phyloP scores from a whole-genome alignment of 2,329 filamentous ascomycete species.

The Clarireedia sp. region DNA sequence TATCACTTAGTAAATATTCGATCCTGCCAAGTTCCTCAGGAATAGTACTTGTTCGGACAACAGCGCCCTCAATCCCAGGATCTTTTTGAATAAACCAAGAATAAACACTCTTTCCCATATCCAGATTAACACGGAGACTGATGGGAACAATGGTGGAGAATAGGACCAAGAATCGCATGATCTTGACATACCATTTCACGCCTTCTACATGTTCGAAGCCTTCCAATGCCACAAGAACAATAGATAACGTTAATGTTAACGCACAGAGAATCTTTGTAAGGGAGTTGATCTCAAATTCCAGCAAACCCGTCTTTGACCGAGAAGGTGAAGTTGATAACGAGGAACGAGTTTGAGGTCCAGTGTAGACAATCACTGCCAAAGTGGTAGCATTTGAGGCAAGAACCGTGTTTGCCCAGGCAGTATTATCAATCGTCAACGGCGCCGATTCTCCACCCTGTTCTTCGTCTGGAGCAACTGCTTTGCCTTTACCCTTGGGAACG shows the following conservation, averaged over 20 bases:
- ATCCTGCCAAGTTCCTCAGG: slow-evolving; percentile 93
- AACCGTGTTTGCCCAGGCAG: slow-evolving; percentile 96
- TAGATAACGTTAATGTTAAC: slow-evolving; percentile 76
- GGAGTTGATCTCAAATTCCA: slow-evolving; percentile 96
- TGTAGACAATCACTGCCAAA: slow-evolving; percentile 86
- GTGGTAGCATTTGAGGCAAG: slow-evolving; percentile 88
- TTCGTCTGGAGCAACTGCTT: slow-evolving; percentile 19
- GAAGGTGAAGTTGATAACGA: slow-evolving; percentile 88
- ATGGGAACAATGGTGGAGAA: slow-evolving; percentile 99
- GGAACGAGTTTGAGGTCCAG: slow-evolving; percentile 86
- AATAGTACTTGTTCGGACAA: slow-evolving; percentile 94
- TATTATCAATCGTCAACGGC: slow-evolving; percentile 88
- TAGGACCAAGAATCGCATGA: slow-evolving; percentile 94
- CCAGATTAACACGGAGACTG: slow-evolving; percentile 89
- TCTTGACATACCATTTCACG: slow-evolving; percentile 85
- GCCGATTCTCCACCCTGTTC: slow-evolving; percentile 45
- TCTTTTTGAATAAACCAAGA: slow-evolving; percentile 93
- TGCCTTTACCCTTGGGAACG: slow-evolving; percentile 22
- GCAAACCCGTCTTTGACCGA: slow-evolving; percentile 83
- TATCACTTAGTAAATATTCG: slow-evolving; percentile 93
- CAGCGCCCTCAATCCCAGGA: slow-evolving; percentile 78
- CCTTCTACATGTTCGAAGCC: slow-evolving; percentile 63
- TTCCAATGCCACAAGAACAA: slow-evolving; percentile 81
- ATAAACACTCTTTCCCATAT: slow-evolving; percentile 95
- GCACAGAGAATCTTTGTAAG: slow-evolving; percentile 92